phyloP scores from a whole-genome alignment of 192 early-diverging fungal species.

The Haplosporangium gracile region DNA sequence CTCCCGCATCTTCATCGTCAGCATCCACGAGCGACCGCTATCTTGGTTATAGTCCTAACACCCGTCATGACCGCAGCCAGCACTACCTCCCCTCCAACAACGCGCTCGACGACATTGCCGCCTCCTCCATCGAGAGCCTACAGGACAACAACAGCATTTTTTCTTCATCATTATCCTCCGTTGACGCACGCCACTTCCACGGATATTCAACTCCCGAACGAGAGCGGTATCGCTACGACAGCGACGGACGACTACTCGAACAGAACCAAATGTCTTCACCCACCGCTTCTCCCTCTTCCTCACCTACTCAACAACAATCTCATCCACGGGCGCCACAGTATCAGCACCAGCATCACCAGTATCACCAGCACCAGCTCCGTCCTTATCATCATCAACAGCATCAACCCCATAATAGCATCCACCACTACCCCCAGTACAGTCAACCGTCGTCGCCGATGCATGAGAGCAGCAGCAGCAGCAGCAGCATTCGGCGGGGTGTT shows the following conservation, averaged over 20 bases:
- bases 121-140: background rate
- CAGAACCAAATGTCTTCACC: slow-evolving; percentile 14
- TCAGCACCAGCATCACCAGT: background rate
- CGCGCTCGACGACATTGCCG: background rate
- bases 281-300: slow-evolving; percentile 5
- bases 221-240: background rate
- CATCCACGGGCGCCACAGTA: background rate
- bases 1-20: background rate
- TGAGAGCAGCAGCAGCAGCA: background rate
- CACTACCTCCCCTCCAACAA: background rate
- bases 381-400: background rate
- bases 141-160: background rate
- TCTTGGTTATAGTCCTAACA: slow-evolving; percentile 17
- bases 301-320: background rate
- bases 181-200: background rate
- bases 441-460: background rate
- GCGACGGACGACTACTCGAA: background rate
- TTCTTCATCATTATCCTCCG: background rate
- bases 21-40: background rate
- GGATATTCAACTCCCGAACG: background rate
- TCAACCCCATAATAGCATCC: background rate
- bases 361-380: slow-evolving; percentile 2
- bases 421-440: slow-evolving; percentile 2
- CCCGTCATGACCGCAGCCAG: background rate
- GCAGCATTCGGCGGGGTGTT: background rate